These are phyloP conservation scores for Diutina rugosa DNA, from an alignment of 1,139 yeast species.

Conservation along the genomic window DNA sequence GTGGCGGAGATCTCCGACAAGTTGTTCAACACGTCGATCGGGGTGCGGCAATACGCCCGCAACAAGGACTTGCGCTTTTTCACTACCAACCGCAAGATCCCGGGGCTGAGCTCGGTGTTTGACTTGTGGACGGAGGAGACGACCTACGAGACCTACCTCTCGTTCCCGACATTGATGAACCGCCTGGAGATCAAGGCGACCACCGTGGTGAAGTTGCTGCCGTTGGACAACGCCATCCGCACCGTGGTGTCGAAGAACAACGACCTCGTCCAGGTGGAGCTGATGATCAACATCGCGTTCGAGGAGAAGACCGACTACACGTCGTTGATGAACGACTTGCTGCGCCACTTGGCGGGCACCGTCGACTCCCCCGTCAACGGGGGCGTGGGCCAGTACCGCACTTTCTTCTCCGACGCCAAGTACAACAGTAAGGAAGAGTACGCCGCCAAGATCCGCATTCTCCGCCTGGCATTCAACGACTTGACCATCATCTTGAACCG, in stretches of 20 bases:
- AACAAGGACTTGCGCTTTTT: slow-evolving; percentile 61
- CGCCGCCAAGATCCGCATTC: slow-evolving; percentile 30
- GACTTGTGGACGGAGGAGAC: slow-evolving; percentile 87
- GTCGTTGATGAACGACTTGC: slow-evolving; percentile 50
- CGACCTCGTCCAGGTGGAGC: slow-evolving; percentile 59
- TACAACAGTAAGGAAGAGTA: slow-evolving; percentile 29
- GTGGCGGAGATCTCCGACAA: slow-evolving; percentile 38
- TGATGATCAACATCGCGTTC: slow-evolving; percentile 41
- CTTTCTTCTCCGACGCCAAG: slow-evolving; percentile 40
- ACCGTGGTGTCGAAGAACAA: slow-evolving; percentile 56
- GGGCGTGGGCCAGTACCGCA: slow-evolving; percentile 76
- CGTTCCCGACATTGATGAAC: slow-evolving; percentile 85
- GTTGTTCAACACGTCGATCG: slow-evolving; percentile 36
- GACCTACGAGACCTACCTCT: slow-evolving; percentile 58
- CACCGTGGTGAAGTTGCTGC: slow-evolving; percentile 56
- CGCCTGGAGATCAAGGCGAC: slow-evolving; percentile 56
- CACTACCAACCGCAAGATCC: slow-evolving; percentile 56
- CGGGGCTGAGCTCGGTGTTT: slow-evolving; percentile 60
- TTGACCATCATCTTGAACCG: slow-evolving; percentile 53
- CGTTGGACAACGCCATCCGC: slow-evolving; percentile 71
- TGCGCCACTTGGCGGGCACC: slow-evolving; percentile 74
- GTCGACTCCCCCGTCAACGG: slow-evolving; percentile 92
- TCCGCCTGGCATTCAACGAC: slow-evolving; percentile 56
- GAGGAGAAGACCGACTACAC: slow-evolving; percentile 40
- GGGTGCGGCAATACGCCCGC: slow-evolving; percentile 58